Evolutionary conservation across 106 monocot species (phyloP).

Genomic region (Gastrodia elata): DNA sequence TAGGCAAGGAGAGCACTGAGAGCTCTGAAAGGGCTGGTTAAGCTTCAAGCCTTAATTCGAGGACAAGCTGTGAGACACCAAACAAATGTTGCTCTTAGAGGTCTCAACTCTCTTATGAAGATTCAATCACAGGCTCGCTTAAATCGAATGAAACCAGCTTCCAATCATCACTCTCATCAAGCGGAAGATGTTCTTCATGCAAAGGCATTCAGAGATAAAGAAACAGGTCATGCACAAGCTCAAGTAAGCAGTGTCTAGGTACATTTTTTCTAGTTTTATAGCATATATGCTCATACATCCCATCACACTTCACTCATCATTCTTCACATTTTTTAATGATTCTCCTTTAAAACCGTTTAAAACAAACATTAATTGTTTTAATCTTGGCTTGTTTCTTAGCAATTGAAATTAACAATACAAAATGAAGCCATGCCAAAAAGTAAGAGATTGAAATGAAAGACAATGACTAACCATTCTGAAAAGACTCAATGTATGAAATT

Average conservation of each 20-base stretch:
- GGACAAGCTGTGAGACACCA: slow-evolving; percentile 47
- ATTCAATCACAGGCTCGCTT: slow-evolving; percentile 37
- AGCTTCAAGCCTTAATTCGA: slow-evolving; percentile 55
- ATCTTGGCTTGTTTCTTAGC: not conserved
- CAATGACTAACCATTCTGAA: no score
- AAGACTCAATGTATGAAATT: no score
- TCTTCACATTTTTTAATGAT: no score
- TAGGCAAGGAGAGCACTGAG: slow-evolving; percentile 52
- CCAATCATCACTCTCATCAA: slow-evolving; percentile 7
- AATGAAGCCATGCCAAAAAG: no score
- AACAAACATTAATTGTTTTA: no score
- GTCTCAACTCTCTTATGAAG: slow-evolving; percentile 49
- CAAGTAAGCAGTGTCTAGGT: not conserved
- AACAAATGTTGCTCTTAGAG: slow-evolving; percentile 26
- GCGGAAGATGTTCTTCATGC: slow-evolving; percentile 1
- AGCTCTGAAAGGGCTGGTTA: slow-evolving; percentile 51
- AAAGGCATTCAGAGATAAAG: not conserved
- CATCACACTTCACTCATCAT: no score
- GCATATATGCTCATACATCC: no score
- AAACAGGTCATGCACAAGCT: not conserved
- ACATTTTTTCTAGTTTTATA: no score
- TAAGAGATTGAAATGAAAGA: no score
- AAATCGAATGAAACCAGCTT: slow-evolving; percentile 13
- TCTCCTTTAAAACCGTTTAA: no score
- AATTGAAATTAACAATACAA: no score